Base-by-base conservation (phyloP, 2,329 filamentous ascomycete genomes). In the Alternaria sp. region DNA sequence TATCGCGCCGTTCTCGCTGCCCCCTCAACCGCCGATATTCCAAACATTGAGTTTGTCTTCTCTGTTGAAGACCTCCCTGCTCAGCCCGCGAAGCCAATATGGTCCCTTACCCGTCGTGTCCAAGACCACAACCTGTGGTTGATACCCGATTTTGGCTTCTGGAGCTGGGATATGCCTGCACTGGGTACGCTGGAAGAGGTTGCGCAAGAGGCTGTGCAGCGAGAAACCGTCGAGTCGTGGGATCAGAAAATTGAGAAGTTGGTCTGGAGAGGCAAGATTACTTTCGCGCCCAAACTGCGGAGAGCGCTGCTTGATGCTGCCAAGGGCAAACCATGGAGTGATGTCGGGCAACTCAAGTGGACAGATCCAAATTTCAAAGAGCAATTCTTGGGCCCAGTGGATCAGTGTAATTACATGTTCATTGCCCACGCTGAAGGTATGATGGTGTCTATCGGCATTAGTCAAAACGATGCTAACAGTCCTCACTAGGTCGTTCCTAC, bases 401-500 rank as follows among this genome's bases (percentile, higher is more conserved):
- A 86, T 41, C 84, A 86, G 71, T 87, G 85, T 69, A 78, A 79
- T 27, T 87, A 85, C 68, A 83, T 83, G 78, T 87, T 85, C 65
- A 78, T 86, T 28, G 81, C 81, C 7, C 84, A 87, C 54, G 83
- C 83, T 2, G 85, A 86, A 71, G 85, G 84, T 38, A 80, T 73
- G 62, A 18, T 14, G 34, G n/a, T 20, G 36, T 40, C 32, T 12
- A 30, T 38, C 45, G 51, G 9, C 28, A 12, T 52, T 25, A 32
- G 9, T 4, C 20, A 20, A 48, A 16, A n/a, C 41, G 10, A 45
- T 28, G 48, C 66, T 72, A 64, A 71, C 64, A 60, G 48, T n/a
- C 45, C 18, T n/a, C 7, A 5, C 16, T 11, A 77, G 74, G 75
- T 9, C 69, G 75, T 27, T 70, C 65, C 59, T 86, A 85, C 75